These are phyloP conservation scores for Colletotrichum tofieldiae DNA, from an alignment of 2,329 filamentous ascomycete species.

Conservation along the genomic window DNA sequence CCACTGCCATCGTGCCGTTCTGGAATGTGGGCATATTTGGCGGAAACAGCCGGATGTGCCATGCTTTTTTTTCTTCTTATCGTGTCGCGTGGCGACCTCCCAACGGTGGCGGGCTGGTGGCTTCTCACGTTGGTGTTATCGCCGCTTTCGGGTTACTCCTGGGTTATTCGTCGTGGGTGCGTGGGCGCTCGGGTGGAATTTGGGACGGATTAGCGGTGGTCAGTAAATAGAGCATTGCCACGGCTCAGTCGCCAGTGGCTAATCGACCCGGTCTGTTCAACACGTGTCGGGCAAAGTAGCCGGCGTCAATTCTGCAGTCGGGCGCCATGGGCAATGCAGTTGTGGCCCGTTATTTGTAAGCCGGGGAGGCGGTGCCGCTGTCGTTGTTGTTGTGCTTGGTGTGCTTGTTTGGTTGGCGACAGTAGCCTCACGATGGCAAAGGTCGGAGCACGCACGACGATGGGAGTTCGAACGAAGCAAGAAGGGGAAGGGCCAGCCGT, in stretches of 20 bases:
- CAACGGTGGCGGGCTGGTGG: not conserved
- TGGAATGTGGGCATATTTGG: not conserved
- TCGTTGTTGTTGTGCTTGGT: not conserved
- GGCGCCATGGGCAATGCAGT: not conserved
- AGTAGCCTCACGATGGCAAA: slow-evolving; percentile 8
- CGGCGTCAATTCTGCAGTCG: not conserved
- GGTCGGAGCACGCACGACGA: not conserved
- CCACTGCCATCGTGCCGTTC: not conserved
- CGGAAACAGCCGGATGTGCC: slow-evolving; percentile 1
- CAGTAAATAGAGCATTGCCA: not conserved
- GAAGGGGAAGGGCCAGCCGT: not conserved
- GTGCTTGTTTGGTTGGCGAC: not conserved
- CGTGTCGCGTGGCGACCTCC: not conserved
- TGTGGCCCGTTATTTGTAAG: not conserved
- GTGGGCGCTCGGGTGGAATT: not conserved
- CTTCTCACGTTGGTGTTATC: not conserved
- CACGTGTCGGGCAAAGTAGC: not conserved
- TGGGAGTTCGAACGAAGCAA: not conserved
- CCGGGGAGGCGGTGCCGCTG: not conserved
- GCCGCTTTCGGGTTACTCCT: slow-evolving; percentile 6
- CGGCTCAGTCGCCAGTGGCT: not conserved
- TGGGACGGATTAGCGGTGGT: not conserved
- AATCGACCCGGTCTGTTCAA: not conserved
- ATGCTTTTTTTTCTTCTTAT: not conserved
- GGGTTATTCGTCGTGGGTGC: not conserved